Evolutionary conservation across 2,329 filamentous ascomycete species (phyloP).

Genomic region (Balansia obtecta): DNA sequence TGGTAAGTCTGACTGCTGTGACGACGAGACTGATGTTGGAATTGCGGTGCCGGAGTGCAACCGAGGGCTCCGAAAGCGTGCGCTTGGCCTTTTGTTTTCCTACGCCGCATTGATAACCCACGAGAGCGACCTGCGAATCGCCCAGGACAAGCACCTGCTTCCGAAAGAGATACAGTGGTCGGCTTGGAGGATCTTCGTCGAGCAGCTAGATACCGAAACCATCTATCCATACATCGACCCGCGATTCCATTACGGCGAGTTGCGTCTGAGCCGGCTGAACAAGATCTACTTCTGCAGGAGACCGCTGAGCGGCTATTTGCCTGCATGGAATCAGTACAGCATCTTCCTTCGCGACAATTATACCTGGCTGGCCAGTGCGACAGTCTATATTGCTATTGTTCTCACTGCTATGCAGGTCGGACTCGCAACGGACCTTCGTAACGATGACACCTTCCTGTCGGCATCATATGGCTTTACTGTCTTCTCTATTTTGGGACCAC

Average conservation of each 20-base stretch:
- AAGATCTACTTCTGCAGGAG: constrained; percentile 23
- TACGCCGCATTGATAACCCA: constrained; percentile 13
- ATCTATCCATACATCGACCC: constrained; percentile 20
- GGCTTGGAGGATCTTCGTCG: constrained; percentile 20
- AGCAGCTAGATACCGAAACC: constrained; percentile 15
- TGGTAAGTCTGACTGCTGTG: neutral
- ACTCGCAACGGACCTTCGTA: constrained; percentile 22
- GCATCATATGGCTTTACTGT: constrained; percentile 35
- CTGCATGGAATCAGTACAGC: constrained; percentile 21
- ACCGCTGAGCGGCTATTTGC: constrained; percentile 14
- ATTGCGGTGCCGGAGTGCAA: neutral
- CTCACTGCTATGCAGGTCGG: constrained; percentile 39
- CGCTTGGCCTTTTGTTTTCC: constrained; percentile 6
- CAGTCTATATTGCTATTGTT: constrained; percentile 31
- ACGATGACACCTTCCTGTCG: constrained; percentile 26
- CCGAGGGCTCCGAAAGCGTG: constrained; percentile 1
- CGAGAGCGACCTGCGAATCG: constrained; percentile 24
- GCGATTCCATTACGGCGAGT: constrained; percentile 29
- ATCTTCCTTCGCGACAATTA: constrained; percentile 31
- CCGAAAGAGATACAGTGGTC: constrained; percentile 21
- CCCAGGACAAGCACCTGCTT: constrained; percentile 19
- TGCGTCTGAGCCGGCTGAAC: constrained; percentile 27
- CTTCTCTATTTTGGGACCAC: constrained; percentile 31
- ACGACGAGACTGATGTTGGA: neutral
- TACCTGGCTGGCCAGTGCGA: constrained; percentile 23